phyloP scores from a whole-genome alignment of 2,329 filamentous ascomycete species.

The Ophiocordyceps camponoti-saundersi region DNA sequence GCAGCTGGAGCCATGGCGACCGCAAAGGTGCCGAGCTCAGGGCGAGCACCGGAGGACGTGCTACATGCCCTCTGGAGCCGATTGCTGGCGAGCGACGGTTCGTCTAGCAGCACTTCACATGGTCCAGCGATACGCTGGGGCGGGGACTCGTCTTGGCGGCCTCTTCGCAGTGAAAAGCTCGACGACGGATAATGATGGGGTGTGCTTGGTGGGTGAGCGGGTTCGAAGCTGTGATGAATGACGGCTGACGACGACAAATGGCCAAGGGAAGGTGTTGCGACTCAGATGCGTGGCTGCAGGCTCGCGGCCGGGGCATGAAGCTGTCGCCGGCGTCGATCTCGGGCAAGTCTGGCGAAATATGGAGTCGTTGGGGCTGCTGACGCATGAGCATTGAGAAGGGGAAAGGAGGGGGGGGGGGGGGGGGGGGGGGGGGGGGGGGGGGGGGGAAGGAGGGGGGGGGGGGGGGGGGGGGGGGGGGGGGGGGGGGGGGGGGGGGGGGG shows the following conservation, averaged over 20 bases:
- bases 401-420: not conserved
- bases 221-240: not conserved
- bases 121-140: not conserved
- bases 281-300: not conserved
- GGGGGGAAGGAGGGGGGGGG: too few species aligned
- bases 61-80: conserved; percentile 4
- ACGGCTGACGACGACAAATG: not conserved
- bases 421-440: not conserved
- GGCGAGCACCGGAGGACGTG: not conserved
- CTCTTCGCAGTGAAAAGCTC: not conserved
- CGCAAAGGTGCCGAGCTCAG: conserved; percentile 4
- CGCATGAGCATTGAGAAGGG: not conserved
- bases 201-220: not conserved
- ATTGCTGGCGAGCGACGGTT: not conserved
- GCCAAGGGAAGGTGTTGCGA: not conserved
- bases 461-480: too few species aligned
- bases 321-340: not conserved
- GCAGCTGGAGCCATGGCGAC: conserved; percentile 11
- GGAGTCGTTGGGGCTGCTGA: not conserved
- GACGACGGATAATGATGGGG: not conserved
- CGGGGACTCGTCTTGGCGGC: not conserved
- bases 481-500: too few species aligned
- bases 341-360: not conserved
- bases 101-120: conserved; percentile 2
- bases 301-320: not conserved